Base-by-base conservation (phyloP, 768 basidiomycete species). In the Scleroderma citrinum region DNA sequence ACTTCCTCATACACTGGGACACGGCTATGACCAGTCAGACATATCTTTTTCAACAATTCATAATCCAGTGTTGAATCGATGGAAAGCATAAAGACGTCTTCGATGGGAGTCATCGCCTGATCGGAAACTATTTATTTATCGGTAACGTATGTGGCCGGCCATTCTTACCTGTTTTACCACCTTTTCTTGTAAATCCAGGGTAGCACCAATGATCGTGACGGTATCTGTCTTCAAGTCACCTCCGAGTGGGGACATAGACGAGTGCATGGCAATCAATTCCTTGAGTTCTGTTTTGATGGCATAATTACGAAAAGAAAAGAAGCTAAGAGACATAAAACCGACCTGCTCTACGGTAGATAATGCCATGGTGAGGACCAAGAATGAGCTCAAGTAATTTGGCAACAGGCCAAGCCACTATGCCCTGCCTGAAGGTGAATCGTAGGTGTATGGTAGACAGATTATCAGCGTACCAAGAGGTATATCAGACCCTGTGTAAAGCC, bases 191-290 rank as follows among this genome's bases (percentile, higher is more conserved):
- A 95, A 67, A 61, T 93, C 92, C 20, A 95, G 78, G 0, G 90
- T 90, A 1, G 87, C 88, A 16, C 91, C 90, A 34, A 93, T 92
- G 63, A 94, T 93, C 1, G 83, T 83, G 44, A 93, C 87, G 0
- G 92, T 94, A 60, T 94, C 92, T 1, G 70, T 78, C 59, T 89
- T 86, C 38, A 94, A 71, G 62, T 95, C 92, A 11, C 92, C 92
- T 12, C 90, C 91, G 50, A 83, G 84, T 0, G 83, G 73, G 5
- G 78, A 83, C 29, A 76, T 75, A 0, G 77, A 80, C 2, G 82
- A 83, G 54, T 95, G 92, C 80, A 94, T 81, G 2, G 90, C 89
- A 50, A 95, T 92, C 23, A 95, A 71, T 61, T 94, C 92, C 59
- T 93, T 92, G 24, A 95, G 75, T 61, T 95, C 88, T 74, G 58